Conservation (phyloP, 257 asterid species). For the Gentiana macrophylla region DNA sequence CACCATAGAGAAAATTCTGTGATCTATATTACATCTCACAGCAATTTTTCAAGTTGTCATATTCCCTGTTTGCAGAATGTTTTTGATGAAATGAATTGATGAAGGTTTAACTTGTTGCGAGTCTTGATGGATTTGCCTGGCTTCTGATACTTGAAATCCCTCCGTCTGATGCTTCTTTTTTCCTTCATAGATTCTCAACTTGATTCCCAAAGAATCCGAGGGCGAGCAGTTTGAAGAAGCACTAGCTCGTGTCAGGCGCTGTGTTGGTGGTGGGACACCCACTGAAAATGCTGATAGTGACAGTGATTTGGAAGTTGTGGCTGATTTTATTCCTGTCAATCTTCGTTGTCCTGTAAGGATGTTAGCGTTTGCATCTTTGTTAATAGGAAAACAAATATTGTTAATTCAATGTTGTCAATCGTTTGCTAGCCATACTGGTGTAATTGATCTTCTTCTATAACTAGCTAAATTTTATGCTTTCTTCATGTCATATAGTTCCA, state of each 20-base stretch:
- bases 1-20: too few species aligned
- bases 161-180: conserved; percentile 7
- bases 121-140: background rate
- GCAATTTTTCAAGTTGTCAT: too few species aligned
- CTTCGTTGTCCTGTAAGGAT: conserved; percentile 96
- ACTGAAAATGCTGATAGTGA: conserved; percentile 96
- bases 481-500: background rate
- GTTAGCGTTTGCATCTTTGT: conserved; percentile 8
- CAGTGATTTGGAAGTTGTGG: conserved; percentile 97
- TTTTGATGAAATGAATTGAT: background rate
- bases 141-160: background rate
- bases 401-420: background rate
- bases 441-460: too few species aligned
- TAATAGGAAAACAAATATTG: background rate
- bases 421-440: background rate
- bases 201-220: conserved; percentile 78
- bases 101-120: background rate
- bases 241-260: conserved; percentile 50
- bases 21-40: too few species aligned
- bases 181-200: conserved; percentile 48
- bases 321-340: conserved; percentile 87
- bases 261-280: conserved; percentile 74
- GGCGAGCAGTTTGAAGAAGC: conserved; percentile 96
- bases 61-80: too few species aligned
- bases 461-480: background rate